Percentiles rank a stretch among this genome's conserved stretches.
Evolutionary conservation across 2,329 filamentous ascomycete genomes (phyloP).

Genomic region (Aureobasidium sp.): DNA sequence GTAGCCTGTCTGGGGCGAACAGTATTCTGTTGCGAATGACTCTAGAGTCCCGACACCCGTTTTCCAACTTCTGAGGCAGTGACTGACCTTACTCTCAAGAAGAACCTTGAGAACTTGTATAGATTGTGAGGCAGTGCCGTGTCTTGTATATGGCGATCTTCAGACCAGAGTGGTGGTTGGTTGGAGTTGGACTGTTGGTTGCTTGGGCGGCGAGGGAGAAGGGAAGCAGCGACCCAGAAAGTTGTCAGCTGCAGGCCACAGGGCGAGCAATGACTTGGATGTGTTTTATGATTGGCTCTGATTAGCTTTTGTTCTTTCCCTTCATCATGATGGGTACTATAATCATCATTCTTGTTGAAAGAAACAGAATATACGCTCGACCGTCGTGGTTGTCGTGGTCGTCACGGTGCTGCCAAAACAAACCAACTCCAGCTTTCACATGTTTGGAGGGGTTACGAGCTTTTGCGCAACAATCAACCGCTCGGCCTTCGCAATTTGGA

Average conservation of each 20-base stretch:
- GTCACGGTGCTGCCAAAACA: background rate
- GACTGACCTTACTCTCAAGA: background rate
- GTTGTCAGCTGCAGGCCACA: background rate
- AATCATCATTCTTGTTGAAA: background rate
- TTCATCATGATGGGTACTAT: background rate
- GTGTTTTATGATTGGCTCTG: background rate
- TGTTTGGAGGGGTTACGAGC: conserved; percentile 12
- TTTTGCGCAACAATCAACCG: conserved; percentile 8
- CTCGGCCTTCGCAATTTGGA: background rate
- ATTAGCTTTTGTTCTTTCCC: background rate
- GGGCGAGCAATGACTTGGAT: background rate
- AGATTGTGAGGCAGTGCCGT: background rate
- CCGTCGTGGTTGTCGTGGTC: background rate
- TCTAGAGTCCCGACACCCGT: too few species aligned
- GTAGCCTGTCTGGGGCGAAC: background rate
- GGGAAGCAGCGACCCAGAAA: background rate
- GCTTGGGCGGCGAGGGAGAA: background rate
- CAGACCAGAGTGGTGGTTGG: background rate
- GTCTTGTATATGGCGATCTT: background rate
- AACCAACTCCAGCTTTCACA: conserved; percentile 8
- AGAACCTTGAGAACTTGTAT: background rate
- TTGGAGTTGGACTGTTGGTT: background rate
- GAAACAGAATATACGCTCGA: background rate
- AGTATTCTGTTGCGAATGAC: background rate
- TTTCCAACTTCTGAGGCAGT: too few species aligned